Base-by-base conservation (phyloP, 2,329 filamentous ascomycete genomes). In the Pseudogymnoascus sp. region DNA sequence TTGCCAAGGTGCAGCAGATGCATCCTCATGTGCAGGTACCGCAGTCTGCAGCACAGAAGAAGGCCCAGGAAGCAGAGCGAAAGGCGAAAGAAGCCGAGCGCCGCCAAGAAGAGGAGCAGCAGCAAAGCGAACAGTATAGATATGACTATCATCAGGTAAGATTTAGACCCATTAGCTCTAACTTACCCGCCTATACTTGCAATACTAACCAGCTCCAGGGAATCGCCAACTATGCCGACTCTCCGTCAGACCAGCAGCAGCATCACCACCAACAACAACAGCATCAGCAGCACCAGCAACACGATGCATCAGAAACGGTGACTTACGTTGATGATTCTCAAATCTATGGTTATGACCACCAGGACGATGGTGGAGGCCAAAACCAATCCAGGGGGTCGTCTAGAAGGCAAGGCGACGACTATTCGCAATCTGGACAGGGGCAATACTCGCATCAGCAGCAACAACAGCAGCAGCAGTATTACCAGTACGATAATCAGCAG, bases 1-100 rank as follows among this genome's bases (percentile, higher is more conserved):
- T 99, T 65, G 94, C 94, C 64, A 99, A 97, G 74, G 94, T 99
- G 50, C 94, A 99, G 75, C 91, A 95, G 70, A 97, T 97, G 90
- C 94, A 99, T 73, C 94, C 94, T 43, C 90, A 96, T 70, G 90
- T 97, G 76, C 90, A 95, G 69, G 87, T 96, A 43, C 90, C 90
- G n/a, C 83, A 89, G 35, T 92, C 89, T 59, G 78, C 80, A 14
- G 86, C 89, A 35, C 91, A 91, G 68, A 86, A 88, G 71, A 84
- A 83, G 70, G 78, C 79, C 59, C 74, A 83, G 59, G 81, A 85
- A 63, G 81, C 84, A 60, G 81, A 82, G 66, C 77, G 70, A 66
- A 74, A 74, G 69, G 78, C 72, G 65, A 73, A 74, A 59, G 73
- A 78, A 64, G 66, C 72, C 63, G 71, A 74, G 64, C 68, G 71